phyloP scores from a whole-genome alignment of 2,329 filamentous ascomycete genomes.

The Aphanocladium album region DNA sequence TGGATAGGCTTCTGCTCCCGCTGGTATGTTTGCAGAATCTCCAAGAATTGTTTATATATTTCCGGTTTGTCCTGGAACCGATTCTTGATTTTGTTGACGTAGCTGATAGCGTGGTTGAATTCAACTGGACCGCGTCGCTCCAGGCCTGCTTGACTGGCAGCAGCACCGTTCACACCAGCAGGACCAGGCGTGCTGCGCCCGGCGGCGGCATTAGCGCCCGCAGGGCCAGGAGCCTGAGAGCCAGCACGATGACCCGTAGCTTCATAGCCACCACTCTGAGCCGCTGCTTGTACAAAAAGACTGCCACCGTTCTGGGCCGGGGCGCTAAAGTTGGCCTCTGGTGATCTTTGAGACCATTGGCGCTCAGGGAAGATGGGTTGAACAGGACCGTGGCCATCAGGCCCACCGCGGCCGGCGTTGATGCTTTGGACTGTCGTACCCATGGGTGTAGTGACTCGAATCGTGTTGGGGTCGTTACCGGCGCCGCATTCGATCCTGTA shows the following conservation, averaged over 20 bases:
- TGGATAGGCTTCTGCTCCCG: conserved; percentile 97
- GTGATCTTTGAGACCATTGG: conserved; percentile 54
- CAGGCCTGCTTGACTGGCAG: conserved; percentile 54
- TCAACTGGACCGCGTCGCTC: conserved; percentile 93
- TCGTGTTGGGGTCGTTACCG: conserved; percentile 90
- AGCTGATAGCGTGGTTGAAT: conserved; percentile 98
- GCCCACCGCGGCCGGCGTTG: conserved; percentile 46
- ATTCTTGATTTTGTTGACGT: conserved; percentile 99
- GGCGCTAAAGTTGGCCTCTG: conserved; percentile 57
- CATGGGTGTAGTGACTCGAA: conserved; percentile 93
- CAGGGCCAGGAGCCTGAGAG: conserved; percentile 34
- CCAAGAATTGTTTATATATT: conserved; percentile 98
- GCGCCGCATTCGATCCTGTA: conserved; percentile 96
- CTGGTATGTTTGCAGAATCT: conserved; percentile 97
- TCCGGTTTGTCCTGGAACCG: conserved; percentile 94
- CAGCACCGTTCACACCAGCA: conserved; percentile 57
- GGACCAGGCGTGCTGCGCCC: conserved; percentile 54
- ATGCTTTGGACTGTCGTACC: conserved; percentile 95
- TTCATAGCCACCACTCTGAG: conserved; percentile 32
- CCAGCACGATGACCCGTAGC: conserved; percentile 16
- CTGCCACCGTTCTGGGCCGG: conserved; percentile 47
- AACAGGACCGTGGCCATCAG: conserved; percentile 39
- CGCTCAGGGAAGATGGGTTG: conserved; percentile 45
- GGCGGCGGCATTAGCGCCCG: conserved; percentile 51
- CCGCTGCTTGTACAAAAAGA: conserved; percentile 41